These are phyloP conservation scores for Athelia psychrophila DNA, from an alignment of 1,284 basidiomycete species.

Conservation along the genomic window DNA sequence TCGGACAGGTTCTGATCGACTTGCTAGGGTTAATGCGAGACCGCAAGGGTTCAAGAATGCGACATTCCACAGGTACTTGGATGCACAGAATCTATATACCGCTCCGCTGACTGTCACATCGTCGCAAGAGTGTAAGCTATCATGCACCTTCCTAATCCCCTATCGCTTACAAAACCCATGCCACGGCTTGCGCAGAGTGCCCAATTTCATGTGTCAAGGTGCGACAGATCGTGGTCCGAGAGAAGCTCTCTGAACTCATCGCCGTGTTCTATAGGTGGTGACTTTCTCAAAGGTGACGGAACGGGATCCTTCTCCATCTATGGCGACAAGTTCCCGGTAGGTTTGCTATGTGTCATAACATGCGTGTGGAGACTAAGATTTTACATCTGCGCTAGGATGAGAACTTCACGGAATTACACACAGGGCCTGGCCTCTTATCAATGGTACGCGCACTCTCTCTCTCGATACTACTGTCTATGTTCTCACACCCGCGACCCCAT, in stretches of 20 bases:
- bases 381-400: conserved; percentile 65
- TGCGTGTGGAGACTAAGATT: not conserved
- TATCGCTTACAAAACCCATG: too few relatives aligned
- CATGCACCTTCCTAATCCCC: too few relatives aligned
- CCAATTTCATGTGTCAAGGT: conserved; percentile 88
- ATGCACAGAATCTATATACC: too few relatives aligned
- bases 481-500: conserved; percentile 1
- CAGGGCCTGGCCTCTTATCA: conserved; percentile 77
- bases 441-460: conserved; percentile 54
- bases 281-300: conserved; percentile 88
- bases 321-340: conserved; percentile 85
- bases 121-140: conserved; percentile 70
- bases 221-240: conserved; percentile 3
- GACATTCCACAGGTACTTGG: conserved; percentile 83
- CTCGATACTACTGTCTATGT: conserved; percentile 1
- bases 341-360: conserved; percentile 18
- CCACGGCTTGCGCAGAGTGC: conserved; percentile 47
- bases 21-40: conserved; percentile 70
- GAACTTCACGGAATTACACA: conserved; percentile 92
- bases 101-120: too few relatives aligned
- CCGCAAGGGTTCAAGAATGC: conserved; percentile 89
- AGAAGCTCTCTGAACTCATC: not conserved
- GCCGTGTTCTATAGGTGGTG: conserved; percentile 57
- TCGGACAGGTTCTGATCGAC: not conserved
- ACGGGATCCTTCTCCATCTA: conserved; percentile 96